Conservation (phyloP, 2,329 filamentous ascomycete genomes). For the Dichotomopilus funicola region DNA sequence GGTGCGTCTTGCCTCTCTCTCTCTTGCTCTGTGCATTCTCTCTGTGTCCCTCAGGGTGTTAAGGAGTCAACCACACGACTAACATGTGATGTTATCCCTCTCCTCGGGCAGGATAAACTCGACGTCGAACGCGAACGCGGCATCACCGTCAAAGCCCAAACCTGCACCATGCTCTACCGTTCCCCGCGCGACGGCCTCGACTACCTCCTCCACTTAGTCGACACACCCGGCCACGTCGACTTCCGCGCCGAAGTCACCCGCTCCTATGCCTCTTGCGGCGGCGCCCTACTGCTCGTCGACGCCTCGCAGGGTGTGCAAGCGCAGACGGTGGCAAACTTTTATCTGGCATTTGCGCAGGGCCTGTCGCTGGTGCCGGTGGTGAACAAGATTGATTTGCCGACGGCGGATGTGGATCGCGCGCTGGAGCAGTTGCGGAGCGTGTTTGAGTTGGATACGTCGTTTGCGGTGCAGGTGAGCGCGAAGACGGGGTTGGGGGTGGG, state of each 20-base stretch:
- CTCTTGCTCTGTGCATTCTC: neutral
- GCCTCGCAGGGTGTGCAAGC: conserved; percentile 95
- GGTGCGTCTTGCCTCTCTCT: conserved; percentile 24
- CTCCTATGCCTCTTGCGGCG: conserved; percentile 93
- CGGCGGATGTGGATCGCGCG: conserved; percentile 79
- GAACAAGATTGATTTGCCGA: conserved; percentile 92
- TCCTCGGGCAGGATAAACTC: conserved; percentile 63
- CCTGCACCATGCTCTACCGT: conserved; percentile 94
- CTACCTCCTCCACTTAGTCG: conserved; percentile 90
- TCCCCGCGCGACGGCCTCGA: conserved; percentile 63
- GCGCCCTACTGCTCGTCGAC: conserved; percentile 86
- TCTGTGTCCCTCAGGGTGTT: neutral
- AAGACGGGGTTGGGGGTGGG: conserved; percentile 90
- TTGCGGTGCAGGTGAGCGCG: conserved; percentile 66
- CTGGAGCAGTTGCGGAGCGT: conserved; percentile 77
- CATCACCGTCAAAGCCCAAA: conserved; percentile 98
- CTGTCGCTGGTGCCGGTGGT: conserved; percentile 82
- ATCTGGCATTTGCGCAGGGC: conserved; percentile 89
- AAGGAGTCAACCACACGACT: neutral
- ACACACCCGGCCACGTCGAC: conserved; percentile 96
- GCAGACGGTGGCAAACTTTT: conserved; percentile 98
- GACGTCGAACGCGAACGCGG: conserved; percentile 94
- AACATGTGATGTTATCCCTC: neutral
- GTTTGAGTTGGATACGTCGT: conserved; percentile 68
- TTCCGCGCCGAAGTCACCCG: conserved; percentile 94